Conservation (phyloP, 2,329 filamentous ascomycete species). For the Botrytis fragariae region DNA sequence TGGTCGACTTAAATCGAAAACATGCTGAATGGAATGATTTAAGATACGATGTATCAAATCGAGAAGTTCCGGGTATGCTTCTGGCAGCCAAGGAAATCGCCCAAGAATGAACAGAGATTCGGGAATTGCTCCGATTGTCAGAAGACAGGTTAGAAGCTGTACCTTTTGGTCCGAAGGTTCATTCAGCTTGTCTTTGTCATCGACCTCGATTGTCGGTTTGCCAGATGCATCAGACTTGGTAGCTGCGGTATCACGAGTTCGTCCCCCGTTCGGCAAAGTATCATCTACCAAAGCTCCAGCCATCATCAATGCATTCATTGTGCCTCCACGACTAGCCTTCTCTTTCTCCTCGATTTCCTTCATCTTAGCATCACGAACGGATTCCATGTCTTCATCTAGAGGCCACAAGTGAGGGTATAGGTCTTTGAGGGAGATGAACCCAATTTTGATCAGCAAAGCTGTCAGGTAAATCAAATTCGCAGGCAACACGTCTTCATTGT, state of each 20-base stretch:
- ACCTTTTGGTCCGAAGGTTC: constrained; percentile 88
- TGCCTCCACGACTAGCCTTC: constrained; percentile 62
- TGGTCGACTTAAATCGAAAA: constrained; percentile 52
- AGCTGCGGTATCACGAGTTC: constrained; percentile 49
- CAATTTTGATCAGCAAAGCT: constrained; percentile 91
- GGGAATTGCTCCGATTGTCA: constrained; percentile 88
- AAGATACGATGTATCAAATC: constrained; percentile 82
- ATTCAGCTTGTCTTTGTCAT: constrained; percentile 54
- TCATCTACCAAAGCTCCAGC: constrained; percentile 88
- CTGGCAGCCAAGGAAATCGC: constrained; percentile 87
- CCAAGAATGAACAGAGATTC: constrained; percentile 91
- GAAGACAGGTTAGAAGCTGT: constrained; percentile 74
- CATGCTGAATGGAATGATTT: constrained; percentile 75
- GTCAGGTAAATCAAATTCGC: constrained; percentile 91
- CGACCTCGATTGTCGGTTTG: constrained; percentile 46
- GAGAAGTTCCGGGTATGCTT: constrained; percentile 77
- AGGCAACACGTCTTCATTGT: constrained; percentile 73
- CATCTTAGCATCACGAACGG: constrained; percentile 64
- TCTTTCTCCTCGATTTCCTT: constrained; percentile 80
- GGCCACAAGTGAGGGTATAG: constrained; percentile 92
- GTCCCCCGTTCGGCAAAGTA: constrained; percentile 50
- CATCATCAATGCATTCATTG: constrained; percentile 79
- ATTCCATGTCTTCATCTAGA: constrained; percentile 76
- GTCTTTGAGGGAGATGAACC: constrained; percentile 89
- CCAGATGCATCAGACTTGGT: constrained; percentile 50